Conservation (phyloP, 129 eudicot species). For the Artemisia annua region DNA sequence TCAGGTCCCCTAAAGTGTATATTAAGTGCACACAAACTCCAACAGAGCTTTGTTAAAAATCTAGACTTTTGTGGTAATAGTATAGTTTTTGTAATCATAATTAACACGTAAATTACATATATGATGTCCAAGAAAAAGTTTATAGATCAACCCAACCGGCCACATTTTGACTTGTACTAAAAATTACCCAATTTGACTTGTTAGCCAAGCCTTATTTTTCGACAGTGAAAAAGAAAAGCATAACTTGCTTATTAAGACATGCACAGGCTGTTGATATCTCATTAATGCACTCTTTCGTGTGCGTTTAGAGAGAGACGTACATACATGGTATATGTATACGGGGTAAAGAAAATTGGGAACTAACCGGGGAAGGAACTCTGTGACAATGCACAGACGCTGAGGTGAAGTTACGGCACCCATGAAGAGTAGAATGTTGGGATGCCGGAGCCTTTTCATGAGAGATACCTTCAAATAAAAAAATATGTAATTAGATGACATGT, state of each 20-base stretch:
- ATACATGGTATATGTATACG: neutral
- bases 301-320: neutral
- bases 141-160: neutral
- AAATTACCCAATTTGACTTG: neutral
- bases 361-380: conserved; percentile 98
- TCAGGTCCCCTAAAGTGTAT: too few species aligned
- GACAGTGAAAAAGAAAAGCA: neutral
- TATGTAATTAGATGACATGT: neutral
- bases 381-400: conserved; percentile 89
- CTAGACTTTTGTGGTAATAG: too few species aligned
- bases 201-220: neutral
- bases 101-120: neutral
- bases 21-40: too few species aligned
- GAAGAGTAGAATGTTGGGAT: conserved; percentile 91
- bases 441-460: conserved; percentile 94
- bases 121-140: neutral
- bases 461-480: conserved; percentile 58
- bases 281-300: neutral
- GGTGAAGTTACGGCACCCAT: conserved; percentile 99
- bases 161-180: neutral
- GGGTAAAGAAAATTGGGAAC: conserved; percentile 26
- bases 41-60: too few species aligned
- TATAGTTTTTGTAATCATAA: neutral
- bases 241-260: neutral
- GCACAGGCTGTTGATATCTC: neutral